A percentile compares a stretch with the other conserved stretches of the same genome.
These are phyloP conservation scores for Leccinum boreale DNA, from an alignment of 768 basidiomycete genomes.

Conservation along the genomic window DNA sequence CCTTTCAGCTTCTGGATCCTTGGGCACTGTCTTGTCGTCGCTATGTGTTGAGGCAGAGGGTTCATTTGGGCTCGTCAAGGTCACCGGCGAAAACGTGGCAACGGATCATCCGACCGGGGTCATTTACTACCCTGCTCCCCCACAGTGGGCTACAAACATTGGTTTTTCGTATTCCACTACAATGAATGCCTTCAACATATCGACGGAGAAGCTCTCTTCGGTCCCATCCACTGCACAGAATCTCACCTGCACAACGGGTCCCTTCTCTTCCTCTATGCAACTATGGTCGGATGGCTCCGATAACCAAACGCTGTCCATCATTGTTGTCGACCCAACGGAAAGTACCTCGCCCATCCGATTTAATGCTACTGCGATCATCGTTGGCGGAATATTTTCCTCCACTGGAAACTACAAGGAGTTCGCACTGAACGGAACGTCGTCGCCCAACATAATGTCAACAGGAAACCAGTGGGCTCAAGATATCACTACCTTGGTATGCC, in stretches of 20 bases:
- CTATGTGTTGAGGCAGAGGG: background rate
- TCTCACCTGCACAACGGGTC: background rate
- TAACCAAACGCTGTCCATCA: constrained; percentile 10
- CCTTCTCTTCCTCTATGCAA: background rate
- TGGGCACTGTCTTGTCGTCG: constrained; percentile 1
- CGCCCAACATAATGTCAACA: constrained; percentile 7
- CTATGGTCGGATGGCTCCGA: constrained; percentile 8
- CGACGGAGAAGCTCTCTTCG: constrained; percentile 10
- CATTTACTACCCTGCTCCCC: constrained; percentile 15
- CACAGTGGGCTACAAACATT: background rate
- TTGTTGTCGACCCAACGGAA: background rate
- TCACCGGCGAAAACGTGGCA: background rate
- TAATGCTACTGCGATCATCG: constrained; percentile 8
- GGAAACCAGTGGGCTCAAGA: constrained; percentile 16
- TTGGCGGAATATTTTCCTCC: constrained; percentile 8
- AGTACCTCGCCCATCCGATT: background rate
- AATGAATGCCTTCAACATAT: constrained; percentile 17
- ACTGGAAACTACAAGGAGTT: constrained; percentile 10
- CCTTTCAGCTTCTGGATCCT: background rate
- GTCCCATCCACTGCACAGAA: constrained; percentile 10
- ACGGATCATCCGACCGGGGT: background rate
- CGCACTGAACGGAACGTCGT: constrained; percentile 12
- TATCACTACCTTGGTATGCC: constrained; percentile 15
- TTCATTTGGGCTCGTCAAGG: constrained; percentile 9
- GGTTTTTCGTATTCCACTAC: background rate